A percentile compares a stretch with the other conserved stretches of the same genome.
Evolutionary conservation across 192 early-diverging fungal species (phyloP).

Genomic region (Coemansia sp.): DNA sequence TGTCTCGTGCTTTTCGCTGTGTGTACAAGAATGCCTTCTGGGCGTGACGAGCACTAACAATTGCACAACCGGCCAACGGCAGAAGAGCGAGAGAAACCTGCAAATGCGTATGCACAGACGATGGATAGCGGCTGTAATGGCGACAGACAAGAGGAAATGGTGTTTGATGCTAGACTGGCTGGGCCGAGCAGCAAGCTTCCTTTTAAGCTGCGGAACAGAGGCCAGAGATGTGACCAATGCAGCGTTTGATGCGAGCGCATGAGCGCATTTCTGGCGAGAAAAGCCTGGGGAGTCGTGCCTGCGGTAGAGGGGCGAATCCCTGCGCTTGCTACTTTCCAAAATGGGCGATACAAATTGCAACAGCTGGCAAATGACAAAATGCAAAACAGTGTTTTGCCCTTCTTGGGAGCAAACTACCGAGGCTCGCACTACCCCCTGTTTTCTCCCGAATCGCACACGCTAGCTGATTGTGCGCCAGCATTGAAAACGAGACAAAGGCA

Average conservation of each 20-base stretch:
- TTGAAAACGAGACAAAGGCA: background rate
- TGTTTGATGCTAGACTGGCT: background rate
- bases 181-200: background rate
- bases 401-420: background rate
- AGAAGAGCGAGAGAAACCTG: background rate
- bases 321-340: background rate
- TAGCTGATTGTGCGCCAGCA: background rate
- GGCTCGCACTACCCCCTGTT: background rate
- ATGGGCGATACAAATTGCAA: background rate
- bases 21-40: conserved; percentile 9
- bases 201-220: background rate
- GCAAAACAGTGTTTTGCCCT: background rate
- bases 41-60: conserved; percentile 19
- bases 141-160: background rate
- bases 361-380: background rate
- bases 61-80: background rate
- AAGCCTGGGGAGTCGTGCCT: no score
- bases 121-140: conserved; percentile 6
- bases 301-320: background rate
- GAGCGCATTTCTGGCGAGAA: background rate
- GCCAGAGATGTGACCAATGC: background rate
- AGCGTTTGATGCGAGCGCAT: background rate
- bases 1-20: conserved; percentile 12
- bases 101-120: conserved; percentile 4
- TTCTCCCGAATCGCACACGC: no score